A percentile compares a stretch with the other conserved stretches of the same genome.
These are phyloP conservation scores for Rhynchospora pubera DNA, from an alignment of 176 grass and related monocot species.

Conservation along the genomic window DNA sequence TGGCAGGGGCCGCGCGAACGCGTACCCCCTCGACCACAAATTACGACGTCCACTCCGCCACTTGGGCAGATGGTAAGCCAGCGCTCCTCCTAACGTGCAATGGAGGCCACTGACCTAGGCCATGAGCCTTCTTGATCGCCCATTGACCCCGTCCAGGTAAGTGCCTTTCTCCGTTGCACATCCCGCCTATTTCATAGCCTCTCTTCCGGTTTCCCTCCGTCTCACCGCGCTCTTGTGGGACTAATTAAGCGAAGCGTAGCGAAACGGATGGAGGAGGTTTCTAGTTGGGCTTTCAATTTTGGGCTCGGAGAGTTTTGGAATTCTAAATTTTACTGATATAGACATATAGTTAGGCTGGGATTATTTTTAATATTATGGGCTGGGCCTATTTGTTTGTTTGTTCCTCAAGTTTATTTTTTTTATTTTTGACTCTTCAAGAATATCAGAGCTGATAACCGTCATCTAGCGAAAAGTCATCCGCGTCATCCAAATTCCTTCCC, in stretches of 20 bases:
- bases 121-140: not conserved
- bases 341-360: too few species aligned
- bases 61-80: slow-evolving; percentile 25
- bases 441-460: too few species aligned
- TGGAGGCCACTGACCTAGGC: slow-evolving; percentile 22
- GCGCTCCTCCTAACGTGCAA: slow-evolving; percentile 22
- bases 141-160: slow-evolving; percentile 2
- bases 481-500: too few species aligned
- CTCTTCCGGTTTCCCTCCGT: not conserved
- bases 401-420: too few species aligned
- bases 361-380: too few species aligned
- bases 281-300: too few species aligned
- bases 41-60: slow-evolving; percentile 25
- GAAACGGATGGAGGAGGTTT: too few species aligned
- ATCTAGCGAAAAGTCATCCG: too few species aligned
- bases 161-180: not conserved
- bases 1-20: slow-evolving; percentile 22
- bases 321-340: too few species aligned
- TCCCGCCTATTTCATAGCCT: not conserved
- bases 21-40: slow-evolving; percentile 33
- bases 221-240: not conserved
- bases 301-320: too few species aligned
- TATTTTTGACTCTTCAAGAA: too few species aligned
- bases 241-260: not conserved
- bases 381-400: too few species aligned